Percentiles rank a stretch among this genome's conserved stretches.
phyloP scores from a whole-genome alignment of 2,329 filamentous ascomycete species.

The Talaromyces marneffei region DNA sequence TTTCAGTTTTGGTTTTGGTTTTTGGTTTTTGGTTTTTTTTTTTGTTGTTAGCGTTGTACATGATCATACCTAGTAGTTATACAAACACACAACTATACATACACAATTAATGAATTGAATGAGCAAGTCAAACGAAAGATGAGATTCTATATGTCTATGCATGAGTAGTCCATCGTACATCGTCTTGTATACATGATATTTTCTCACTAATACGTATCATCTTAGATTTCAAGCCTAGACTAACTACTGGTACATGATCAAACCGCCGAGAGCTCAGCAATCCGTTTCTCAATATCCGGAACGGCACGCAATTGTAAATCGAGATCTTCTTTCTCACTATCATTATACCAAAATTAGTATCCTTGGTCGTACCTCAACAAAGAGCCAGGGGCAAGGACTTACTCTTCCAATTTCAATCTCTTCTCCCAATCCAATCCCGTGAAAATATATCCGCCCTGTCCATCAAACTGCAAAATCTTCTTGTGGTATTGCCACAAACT shows the following conservation, averaged over 20 bases:
- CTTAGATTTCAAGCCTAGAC: not conserved
- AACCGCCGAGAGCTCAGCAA: conserved; percentile 65
- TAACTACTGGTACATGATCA: not conserved
- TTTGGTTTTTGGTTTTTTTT: not conserved
- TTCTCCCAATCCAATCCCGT: conserved; percentile 82
- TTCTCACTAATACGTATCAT: not conserved
- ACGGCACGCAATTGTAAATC: conserved; percentile 79
- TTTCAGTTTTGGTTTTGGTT: not conserved
- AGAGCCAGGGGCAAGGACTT: conserved; percentile 24
- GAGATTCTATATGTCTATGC: not conserved
- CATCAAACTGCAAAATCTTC: conserved; percentile 93
- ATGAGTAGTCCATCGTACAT: not conserved
- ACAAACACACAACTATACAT: not conserved
- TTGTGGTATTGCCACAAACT: conserved; percentile 96
- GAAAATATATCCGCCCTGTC: conserved; percentile 86
- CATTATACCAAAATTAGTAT: not conserved
- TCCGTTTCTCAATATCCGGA: conserved; percentile 77
- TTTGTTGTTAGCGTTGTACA: not conserved
- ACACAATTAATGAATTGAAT: not conserved
- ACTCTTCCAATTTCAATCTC: conserved; percentile 79
- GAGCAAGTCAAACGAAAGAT: not conserved
- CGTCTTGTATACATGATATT: not conserved
- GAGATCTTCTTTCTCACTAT: conserved; percentile 81
- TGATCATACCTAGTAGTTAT: not conserved
- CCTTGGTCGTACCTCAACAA: not conserved